Evolutionary conservation across 2,329 filamentous ascomycete genomes (phyloP).

Genomic region (Talaromyces albobiverticillius): DNA sequence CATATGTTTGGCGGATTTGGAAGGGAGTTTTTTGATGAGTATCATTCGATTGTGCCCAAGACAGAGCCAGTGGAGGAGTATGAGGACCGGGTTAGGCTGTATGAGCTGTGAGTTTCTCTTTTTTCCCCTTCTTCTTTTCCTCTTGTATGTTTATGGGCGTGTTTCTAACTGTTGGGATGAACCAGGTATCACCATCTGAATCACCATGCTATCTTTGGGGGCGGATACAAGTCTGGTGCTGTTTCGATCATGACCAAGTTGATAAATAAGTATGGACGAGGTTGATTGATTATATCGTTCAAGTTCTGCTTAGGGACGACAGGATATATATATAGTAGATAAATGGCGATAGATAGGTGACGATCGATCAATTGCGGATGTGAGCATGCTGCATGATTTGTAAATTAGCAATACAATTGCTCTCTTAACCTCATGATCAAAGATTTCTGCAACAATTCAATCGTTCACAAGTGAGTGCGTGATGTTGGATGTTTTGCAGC

Average conservation of each 20-base stretch:
- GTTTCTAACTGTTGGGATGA: neutral
- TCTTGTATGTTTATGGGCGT: neutral
- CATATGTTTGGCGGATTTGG: slow-evolving; percentile 92
- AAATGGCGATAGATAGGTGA: too few relatives aligned
- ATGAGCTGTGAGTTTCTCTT: slow-evolving; percentile 66
- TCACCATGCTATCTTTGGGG: slow-evolving; percentile 81
- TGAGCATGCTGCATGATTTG: too few relatives aligned
- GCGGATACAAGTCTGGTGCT: slow-evolving; percentile 71
- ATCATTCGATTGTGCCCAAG: slow-evolving; percentile 71
- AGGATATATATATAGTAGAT: too few relatives aligned
- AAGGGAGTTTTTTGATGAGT: slow-evolving; percentile 69
- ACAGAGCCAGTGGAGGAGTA: slow-evolving; percentile 79
- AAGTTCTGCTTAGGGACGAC: too few relatives aligned
- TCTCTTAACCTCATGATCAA: too few relatives aligned
- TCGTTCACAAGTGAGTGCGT: neutral
- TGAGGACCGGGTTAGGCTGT: slow-evolving; percentile 75
- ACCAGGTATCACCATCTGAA: slow-evolving; percentile 86
- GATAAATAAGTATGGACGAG: slow-evolving; percentile 64
- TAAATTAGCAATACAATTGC: too few relatives aligned
- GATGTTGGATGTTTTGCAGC: too few relatives aligned
- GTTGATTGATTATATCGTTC: too few relatives aligned
- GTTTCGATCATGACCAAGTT: slow-evolving; percentile 76
- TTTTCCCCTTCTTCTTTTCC: neutral
- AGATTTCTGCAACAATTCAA: too few relatives aligned
- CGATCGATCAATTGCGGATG: too few relatives aligned